Evolutionary conservation across 768 basidiomycete genomes (phyloP), one percentile per base, ranked within the genome.

Genomic region (Collybiopsis confluens): DNA sequence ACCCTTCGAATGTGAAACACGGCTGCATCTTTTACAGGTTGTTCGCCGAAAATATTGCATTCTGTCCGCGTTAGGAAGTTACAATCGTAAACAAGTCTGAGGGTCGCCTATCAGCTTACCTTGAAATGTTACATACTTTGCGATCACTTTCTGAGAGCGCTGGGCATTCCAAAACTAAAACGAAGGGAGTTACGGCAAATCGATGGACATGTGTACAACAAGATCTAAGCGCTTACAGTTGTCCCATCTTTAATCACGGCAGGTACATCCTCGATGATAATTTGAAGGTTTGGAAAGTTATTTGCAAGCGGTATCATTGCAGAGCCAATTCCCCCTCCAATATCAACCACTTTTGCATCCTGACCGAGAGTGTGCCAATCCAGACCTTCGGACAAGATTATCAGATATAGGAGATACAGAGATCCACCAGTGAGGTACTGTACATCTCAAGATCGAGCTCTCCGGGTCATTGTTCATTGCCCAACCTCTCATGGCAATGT

Each of bases 241-340:
- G 30, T 57, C 3, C 80, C 83, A 59, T 84, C 77, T 40, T 73
- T 71, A 33, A 79, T 75, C 1, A 85, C 82, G 2, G 73, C 70
- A 3, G 73, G 71, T 18, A 77, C 71, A 59, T 88, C 86, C 57
- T 88, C 86, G 23, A 88, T 73, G n/a, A 86, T 65, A 56, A 87
- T 74, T 40, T 73, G 72, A 53, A 81, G 59, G 13, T 46, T 38
- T 4, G 75, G 73, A 54, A 66, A 68, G 3, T 65, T 62, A n/a
- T 64, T 64, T 1, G 69, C 68, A 7, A 77, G 60, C 1, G 67
- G 53, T 54, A 76, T 59, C 21, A 68, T 65, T 0, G 69, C 63
- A 4, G 72, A 70, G 15, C 86, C 86, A 30, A 87, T 81, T 2
- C 86, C 86, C 13, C 86, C 86, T 1, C 86, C 86, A 2, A 88